phyloP scores from a whole-genome alignment of 345 rosid species.

The Populus deltoides region DNA sequence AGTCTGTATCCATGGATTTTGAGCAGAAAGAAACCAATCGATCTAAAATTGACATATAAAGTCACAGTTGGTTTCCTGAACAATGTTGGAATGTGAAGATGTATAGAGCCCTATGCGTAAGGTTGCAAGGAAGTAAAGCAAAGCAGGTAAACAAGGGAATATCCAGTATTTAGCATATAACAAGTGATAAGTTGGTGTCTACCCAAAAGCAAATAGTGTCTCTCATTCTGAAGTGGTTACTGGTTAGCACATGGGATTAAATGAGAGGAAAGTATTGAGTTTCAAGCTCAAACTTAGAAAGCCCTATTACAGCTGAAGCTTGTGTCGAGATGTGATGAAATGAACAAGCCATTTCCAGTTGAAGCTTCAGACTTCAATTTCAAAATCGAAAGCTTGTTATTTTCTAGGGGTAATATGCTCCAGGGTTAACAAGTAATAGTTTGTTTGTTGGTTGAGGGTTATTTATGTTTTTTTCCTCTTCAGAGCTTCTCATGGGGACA shows the following conservation, averaged over 20 bases:
- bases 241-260: background rate
- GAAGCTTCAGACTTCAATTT: background rate
- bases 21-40: background rate
- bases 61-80: background rate
- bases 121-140: background rate
- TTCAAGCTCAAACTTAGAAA: background rate
- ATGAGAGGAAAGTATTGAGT: background rate
- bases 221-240: background rate
- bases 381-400: background rate
- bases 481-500: background rate
- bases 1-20: background rate
- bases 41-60: background rate
- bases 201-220: background rate
- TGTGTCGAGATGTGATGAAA: background rate
- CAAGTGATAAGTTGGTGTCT: background rate
- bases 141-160: background rate
- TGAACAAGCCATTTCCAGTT: background rate
- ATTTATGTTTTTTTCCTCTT: background rate
- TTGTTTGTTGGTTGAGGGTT: background rate
- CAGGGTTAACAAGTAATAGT: background rate
- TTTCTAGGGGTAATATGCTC: background rate
- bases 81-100: background rate
- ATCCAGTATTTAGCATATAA: background rate
- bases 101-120: background rate
- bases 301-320: background rate